A percentile compares a stretch with the other conserved stretches of the same genome.
These are phyloP conservation scores for Cercospora sp. DNA, from an alignment of 2,329 filamentous ascomycete genomes.

Conservation along the genomic window DNA sequence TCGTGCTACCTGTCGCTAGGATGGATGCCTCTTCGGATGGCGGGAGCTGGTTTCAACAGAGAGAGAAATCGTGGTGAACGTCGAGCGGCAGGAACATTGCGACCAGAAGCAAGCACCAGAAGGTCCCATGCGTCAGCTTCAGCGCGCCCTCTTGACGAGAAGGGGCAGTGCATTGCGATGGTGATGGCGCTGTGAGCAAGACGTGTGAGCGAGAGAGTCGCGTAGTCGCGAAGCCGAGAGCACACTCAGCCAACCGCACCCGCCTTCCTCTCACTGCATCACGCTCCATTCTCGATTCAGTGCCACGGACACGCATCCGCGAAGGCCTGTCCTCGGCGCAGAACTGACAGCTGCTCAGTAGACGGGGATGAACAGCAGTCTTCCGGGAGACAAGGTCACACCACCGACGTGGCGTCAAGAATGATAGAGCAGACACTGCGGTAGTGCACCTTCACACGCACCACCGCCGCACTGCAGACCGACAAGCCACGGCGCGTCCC, in stretches of 20 bases:
- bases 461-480: not conserved
- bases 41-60: not conserved
- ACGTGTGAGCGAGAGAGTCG: not conserved
- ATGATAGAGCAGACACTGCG: not conserved
- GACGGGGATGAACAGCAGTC: not conserved
- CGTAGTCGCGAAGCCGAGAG: not conserved
- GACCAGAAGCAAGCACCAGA: not conserved
- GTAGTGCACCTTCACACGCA: not conserved
- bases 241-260: not conserved
- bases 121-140: not conserved
- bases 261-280: not conserved
- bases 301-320: not conserved
- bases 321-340: not conserved
- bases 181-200: not conserved
- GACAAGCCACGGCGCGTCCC: constrained; percentile 2
- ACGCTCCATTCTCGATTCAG: not conserved
- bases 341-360: not conserved
- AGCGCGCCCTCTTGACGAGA: not conserved
- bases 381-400: not conserved
- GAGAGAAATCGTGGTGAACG: not conserved
- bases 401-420: not conserved
- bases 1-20: not conserved
- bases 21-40: not conserved
- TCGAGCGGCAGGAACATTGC: not conserved
- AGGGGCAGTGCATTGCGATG: not conserved